Percentiles rank a stretch among this genome's conserved stretches.
Evolutionary conservation across 768 basidiomycete genomes (phyloP).

Genomic region (Nidula microcarpa): DNA sequence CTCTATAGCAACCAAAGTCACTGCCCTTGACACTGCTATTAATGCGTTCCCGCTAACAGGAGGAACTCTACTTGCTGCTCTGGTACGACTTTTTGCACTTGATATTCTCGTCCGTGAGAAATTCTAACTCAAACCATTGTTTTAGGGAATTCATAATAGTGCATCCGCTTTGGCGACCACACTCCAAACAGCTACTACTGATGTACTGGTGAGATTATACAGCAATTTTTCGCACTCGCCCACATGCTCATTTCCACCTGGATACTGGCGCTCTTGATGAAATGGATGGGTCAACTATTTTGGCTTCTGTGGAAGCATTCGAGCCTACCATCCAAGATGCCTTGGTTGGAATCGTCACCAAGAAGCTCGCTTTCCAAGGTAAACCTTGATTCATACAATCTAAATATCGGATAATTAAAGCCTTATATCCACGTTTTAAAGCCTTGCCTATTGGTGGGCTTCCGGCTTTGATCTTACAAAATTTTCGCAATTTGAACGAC

Average conservation of each 20-base stretch:
- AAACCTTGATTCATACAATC: too few relatives aligned
- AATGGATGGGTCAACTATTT: conserved; percentile 15
- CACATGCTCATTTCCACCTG: too few relatives aligned
- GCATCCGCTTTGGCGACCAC: conserved; percentile 13
- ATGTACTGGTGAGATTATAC: conserved; percentile 18
- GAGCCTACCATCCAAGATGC: conserved; percentile 12
- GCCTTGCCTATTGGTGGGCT: conserved; percentile 15
- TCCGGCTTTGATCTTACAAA: conserved; percentile 17
- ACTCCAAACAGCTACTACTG: conserved; percentile 20
- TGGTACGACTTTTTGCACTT: conserved; percentile 12
- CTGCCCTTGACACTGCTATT: conserved; percentile 23
- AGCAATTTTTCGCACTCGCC: too few relatives aligned
- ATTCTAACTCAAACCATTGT: too few relatives aligned
- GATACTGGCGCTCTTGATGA: too few relatives aligned
- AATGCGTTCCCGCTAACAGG: conserved; percentile 22
- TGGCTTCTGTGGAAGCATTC: conserved; percentile 11
- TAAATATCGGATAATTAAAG: too few relatives aligned
- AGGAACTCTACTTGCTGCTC: conserved; percentile 14
- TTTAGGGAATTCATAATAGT: conserved; percentile 19
- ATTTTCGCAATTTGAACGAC: conserved; percentile 18
- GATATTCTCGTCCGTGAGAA: too few relatives aligned
- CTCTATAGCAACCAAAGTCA: conserved; percentile 19
- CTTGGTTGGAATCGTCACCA: conserved; percentile 14
- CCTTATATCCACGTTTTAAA: neutral
- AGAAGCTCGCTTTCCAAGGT: conserved; percentile 18